Evolutionary conservation across 768 basidiomycete genomes (phyloP).

Genomic region (Coprinellus micaceus): DNA sequence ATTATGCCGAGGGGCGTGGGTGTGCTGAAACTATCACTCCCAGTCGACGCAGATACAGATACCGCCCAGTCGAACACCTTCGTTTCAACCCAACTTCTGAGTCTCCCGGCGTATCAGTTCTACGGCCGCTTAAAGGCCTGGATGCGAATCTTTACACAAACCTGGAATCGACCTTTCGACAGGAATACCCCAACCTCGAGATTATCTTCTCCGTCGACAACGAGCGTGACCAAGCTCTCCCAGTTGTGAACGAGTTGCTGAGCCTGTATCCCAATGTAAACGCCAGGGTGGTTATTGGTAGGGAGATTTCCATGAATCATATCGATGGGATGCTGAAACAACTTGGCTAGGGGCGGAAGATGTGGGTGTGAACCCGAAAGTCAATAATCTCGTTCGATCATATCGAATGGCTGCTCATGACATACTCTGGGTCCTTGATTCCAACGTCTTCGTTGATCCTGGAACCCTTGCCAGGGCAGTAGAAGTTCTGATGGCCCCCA

Average conservation of each 20-base stretch:
- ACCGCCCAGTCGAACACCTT: slow-evolving; percentile 59
- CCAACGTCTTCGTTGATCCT: slow-evolving; percentile 78
- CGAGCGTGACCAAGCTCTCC: slow-evolving; percentile 82
- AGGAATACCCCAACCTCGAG: slow-evolving; percentile 91
- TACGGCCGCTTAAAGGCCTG: slow-evolving; percentile 91
- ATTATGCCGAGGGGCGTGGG: not conserved
- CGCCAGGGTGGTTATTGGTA: slow-evolving; percentile 75
- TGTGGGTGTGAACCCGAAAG: slow-evolving; percentile 94
- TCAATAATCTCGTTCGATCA: slow-evolving; percentile 90
- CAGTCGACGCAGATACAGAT: slow-evolving; percentile 75
- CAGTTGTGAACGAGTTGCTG: slow-evolving; percentile 74
- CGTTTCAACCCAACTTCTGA: slow-evolving; percentile 41
- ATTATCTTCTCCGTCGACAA: slow-evolving; percentile 90
- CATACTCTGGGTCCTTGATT: slow-evolving; percentile 95
- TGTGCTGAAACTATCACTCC: not conserved
- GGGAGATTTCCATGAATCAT: slow-evolving; percentile 16
- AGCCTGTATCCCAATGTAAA: slow-evolving; percentile 73
- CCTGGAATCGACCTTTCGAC: slow-evolving; percentile 86
- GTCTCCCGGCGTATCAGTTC: slow-evolving; percentile 87
- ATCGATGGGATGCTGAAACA: not conserved
- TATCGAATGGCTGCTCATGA: slow-evolving; percentile 81
- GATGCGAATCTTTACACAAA: slow-evolving; percentile 97
- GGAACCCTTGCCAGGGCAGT: slow-evolving; percentile 84
- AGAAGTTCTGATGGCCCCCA: slow-evolving; percentile 55
- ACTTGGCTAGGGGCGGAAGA: slow-evolving; percentile 61